Conservation (phyloP, 305 asterid species). For the Solanum hybrid region DNA sequence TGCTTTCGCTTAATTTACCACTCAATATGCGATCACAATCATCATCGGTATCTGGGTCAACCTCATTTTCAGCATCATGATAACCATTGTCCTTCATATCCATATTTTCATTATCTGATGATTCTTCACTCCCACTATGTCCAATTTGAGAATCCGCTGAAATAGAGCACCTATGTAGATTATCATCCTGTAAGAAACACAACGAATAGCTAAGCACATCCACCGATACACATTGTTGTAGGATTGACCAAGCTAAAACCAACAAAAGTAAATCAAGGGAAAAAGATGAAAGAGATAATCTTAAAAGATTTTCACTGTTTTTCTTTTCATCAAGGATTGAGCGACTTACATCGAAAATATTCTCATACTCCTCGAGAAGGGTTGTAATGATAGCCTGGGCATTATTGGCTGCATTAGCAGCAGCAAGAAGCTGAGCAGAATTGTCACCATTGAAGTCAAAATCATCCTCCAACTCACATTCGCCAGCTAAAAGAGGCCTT, state of each 20-base stretch:
- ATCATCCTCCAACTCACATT: slow-evolving; percentile 93
- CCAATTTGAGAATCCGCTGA: slow-evolving; percentile 83
- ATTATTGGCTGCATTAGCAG: slow-evolving; percentile 97
- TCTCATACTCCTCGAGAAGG: slow-evolving; percentile 88
- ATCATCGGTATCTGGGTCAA: slow-evolving; percentile 63
- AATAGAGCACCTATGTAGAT: slow-evolving; percentile 67
- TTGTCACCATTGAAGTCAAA: slow-evolving; percentile 71
- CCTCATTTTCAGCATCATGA: slow-evolving; percentile 95
- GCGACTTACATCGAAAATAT: slow-evolving; percentile 67
- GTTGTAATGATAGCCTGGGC: slow-evolving; percentile 92
- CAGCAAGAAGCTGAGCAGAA: slow-evolving; percentile 96
- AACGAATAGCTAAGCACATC: slow-evolving; percentile 1
- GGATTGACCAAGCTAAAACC: neutral
- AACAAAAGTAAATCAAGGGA: neutral
- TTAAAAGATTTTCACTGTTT: neutral
- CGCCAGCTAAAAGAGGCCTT: slow-evolving; percentile 98
- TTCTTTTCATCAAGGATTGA: neutral
- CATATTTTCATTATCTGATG: slow-evolving; percentile 63
- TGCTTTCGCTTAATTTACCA: slow-evolving; percentile 91
- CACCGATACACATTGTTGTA: neutral
- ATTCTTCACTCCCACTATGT: slow-evolving; percentile 80
- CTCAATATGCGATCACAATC: slow-evolving; percentile 84
- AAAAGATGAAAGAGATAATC: neutral
- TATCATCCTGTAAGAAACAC: slow-evolving; percentile 57
- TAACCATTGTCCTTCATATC: slow-evolving; percentile 62